Conservation (phyloP, 2,329 filamentous ascomycete species). For the Microsporum audouinii region DNA sequence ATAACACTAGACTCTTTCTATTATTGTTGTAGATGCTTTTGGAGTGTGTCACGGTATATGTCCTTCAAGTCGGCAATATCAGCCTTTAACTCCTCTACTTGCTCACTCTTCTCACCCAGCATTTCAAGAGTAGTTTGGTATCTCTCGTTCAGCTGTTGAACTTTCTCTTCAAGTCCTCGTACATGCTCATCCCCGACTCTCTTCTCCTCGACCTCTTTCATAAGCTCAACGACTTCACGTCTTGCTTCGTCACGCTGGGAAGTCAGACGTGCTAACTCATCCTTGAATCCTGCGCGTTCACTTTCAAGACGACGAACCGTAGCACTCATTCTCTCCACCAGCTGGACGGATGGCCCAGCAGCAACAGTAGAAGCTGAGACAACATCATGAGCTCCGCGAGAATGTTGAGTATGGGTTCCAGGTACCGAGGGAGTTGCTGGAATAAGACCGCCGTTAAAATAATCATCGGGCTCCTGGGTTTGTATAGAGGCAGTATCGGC, state of each 20-base stretch:
- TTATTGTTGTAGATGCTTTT: slow-evolving; percentile 60
- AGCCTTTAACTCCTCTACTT: slow-evolving; percentile 76
- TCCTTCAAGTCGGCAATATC: slow-evolving; percentile 90
- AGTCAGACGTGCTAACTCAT: slow-evolving; percentile 69
- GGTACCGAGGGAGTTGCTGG: slow-evolving; percentile 30
- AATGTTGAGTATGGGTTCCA: slow-evolving; percentile 26
- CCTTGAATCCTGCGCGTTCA: slow-evolving; percentile 78
- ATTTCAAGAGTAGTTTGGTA: slow-evolving; percentile 90
- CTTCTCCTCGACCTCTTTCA: slow-evolving; percentile 72
- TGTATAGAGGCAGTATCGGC: slow-evolving; percentile 34
- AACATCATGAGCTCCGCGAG: slow-evolving; percentile 66
- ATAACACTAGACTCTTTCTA: background rate
- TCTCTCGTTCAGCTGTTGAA: slow-evolving; percentile 58
- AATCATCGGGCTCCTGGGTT: slow-evolving; percentile 42
- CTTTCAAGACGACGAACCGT: slow-evolving; percentile 82
- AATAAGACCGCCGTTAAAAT: slow-evolving; percentile 26
- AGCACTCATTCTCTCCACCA: slow-evolving; percentile 92
- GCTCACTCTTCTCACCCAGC: slow-evolving; percentile 92
- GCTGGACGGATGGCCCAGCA: slow-evolving; percentile 82
- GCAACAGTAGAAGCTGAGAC: slow-evolving; percentile 80
- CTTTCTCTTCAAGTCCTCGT: slow-evolving; percentile 53
- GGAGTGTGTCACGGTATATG: slow-evolving; percentile 88
- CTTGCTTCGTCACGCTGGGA: slow-evolving; percentile 84
- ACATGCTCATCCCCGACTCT: slow-evolving; percentile 50
- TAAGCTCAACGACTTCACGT: slow-evolving; percentile 78